Conservation (phyloP, 306 rosid species). For the Quercus gilva region DNA sequence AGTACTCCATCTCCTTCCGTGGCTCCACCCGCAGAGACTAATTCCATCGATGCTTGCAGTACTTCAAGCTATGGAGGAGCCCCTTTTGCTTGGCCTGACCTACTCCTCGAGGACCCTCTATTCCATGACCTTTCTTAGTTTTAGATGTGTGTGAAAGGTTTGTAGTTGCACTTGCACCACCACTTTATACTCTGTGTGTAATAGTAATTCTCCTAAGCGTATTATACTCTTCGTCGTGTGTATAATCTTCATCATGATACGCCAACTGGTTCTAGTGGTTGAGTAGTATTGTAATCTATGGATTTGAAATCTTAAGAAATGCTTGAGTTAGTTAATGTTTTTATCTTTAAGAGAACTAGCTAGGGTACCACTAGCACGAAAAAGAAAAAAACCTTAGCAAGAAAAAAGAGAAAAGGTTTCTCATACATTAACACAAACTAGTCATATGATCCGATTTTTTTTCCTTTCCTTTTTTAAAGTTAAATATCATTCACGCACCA, state of each 20-base stretch:
- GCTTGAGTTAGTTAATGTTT: background rate
- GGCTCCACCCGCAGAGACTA: slow-evolving; percentile 21
- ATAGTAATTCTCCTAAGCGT: background rate
- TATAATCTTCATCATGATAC: background rate
- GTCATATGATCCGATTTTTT: background rate
- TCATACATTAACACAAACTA: background rate
- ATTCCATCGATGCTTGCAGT: slow-evolving; percentile 39
- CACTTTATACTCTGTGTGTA: background rate
- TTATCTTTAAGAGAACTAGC: background rate
- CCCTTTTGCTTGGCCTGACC: slow-evolving; percentile 56
- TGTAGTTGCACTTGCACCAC: slow-evolving; percentile 1
- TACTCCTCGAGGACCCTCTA: slow-evolving; percentile 58
- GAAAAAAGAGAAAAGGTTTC: background rate
- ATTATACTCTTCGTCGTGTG: background rate
- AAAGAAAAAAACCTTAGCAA: background rate
- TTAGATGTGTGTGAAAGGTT: slow-evolving; percentile 1
- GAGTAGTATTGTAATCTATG: background rate
- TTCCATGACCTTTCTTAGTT: slow-evolving; percentile 44
- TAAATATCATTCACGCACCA: background rate
- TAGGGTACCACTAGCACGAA: background rate
- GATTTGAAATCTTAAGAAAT: background rate
- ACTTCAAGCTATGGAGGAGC: slow-evolving; percentile 42
- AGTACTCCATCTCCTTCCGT: slow-evolving; percentile 41
- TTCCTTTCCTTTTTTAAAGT: background rate
- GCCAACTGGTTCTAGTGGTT: background rate